Evolutionary conservation across 2,329 filamentous ascomycete genomes (phyloP).

Genomic region (Scleromitrula shiraiana): DNA sequence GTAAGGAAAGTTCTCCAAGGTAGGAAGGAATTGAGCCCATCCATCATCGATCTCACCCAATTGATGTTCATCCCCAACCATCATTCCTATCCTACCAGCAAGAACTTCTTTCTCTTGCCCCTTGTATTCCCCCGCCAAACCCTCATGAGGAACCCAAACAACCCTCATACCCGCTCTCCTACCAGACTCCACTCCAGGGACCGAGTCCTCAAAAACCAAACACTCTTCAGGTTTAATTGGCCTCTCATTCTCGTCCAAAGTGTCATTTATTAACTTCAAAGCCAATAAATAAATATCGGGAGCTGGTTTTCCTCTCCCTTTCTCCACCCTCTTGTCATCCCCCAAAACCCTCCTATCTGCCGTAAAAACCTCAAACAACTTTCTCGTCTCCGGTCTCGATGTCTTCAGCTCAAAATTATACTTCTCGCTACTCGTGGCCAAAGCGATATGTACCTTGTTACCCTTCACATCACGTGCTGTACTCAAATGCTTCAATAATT

Average conservation of each 20-base stretch:
- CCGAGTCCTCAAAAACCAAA: slow-evolving; percentile 94
- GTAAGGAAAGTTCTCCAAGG: slow-evolving; percentile 49
- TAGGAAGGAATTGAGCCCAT: slow-evolving; percentile 49
- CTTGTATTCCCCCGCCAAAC: slow-evolving; percentile 64
- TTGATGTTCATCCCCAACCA: slow-evolving; percentile 38
- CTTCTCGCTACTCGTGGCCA: slow-evolving; percentile 62
- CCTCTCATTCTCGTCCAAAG: slow-evolving; percentile 52
- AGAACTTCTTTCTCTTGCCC: slow-evolving; percentile 75
- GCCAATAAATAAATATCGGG: slow-evolving; percentile 93
- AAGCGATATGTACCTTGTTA: slow-evolving; percentile 59
- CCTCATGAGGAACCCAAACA: slow-evolving; percentile 83
- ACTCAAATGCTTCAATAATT: slow-evolving; percentile 54
- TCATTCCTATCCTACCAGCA: slow-evolving; percentile 64
- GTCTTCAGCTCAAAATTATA: slow-evolving; percentile 33
- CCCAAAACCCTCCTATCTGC: slow-evolving; percentile 68
- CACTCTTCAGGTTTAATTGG: slow-evolving; percentile 76
- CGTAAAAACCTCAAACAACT: slow-evolving; percentile 59
- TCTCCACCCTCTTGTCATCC: slow-evolving; percentile 70
- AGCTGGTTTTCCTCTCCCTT: slow-evolving; percentile 83
- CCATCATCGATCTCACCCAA: slow-evolving; percentile 56
- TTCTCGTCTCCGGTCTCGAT: slow-evolving; percentile 43
- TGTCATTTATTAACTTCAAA: slow-evolving; percentile 73
- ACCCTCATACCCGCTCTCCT: slow-evolving; percentile 90
- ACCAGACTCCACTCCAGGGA: slow-evolving; percentile 86
- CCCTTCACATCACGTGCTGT: slow-evolving; percentile 13